These are phyloP conservation scores for Fraxinus xanthoxyloides DNA, from an alignment of 305 asterid genomes.

Conservation along the genomic window DNA sequence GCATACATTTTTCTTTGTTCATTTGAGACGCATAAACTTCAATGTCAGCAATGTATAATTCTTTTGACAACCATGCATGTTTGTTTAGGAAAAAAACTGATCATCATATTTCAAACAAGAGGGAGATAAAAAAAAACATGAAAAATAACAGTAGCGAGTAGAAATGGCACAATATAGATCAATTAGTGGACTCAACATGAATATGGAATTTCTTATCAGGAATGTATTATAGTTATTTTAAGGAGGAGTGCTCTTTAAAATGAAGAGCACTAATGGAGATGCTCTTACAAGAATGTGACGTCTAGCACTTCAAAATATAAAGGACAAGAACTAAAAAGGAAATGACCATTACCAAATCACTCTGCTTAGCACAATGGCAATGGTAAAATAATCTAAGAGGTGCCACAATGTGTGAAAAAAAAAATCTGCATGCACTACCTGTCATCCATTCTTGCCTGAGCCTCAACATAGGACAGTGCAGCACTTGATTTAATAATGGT, in stretches of 20 bases:
- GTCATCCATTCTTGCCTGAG: constrained; percentile 99
- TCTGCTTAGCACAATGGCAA: neutral
- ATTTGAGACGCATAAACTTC: constrained; percentile 1
- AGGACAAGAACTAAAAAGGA: neutral
- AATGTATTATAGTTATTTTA: neutral
- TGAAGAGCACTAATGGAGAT: neutral
- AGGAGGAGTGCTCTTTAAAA: neutral
- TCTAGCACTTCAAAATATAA: constrained; percentile 13
- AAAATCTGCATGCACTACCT: constrained; percentile 46
- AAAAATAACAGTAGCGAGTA: neutral
- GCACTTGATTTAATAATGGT: constrained; percentile 90
- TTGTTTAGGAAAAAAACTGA: neutral
- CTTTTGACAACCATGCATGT: neutral
- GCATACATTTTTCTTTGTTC: constrained; percentile 1
- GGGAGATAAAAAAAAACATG: neutral
- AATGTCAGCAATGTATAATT: neutral
- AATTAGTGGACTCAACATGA: constrained; percentile 1
- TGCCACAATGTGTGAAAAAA: neutral
- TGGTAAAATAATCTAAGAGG: constrained; percentile 5
- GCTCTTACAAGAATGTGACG: neutral
- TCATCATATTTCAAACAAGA: neutral
- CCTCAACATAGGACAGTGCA: constrained; percentile 96
- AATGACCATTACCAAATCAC: neutral
- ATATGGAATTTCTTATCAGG: neutral
- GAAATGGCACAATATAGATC: constrained; percentile 2